Evolutionary conservation across 2,329 filamentous ascomycete genomes (phyloP), one percentile per base, ranked within the genome.

Genomic region (Sclerotinia glacialis): DNA sequence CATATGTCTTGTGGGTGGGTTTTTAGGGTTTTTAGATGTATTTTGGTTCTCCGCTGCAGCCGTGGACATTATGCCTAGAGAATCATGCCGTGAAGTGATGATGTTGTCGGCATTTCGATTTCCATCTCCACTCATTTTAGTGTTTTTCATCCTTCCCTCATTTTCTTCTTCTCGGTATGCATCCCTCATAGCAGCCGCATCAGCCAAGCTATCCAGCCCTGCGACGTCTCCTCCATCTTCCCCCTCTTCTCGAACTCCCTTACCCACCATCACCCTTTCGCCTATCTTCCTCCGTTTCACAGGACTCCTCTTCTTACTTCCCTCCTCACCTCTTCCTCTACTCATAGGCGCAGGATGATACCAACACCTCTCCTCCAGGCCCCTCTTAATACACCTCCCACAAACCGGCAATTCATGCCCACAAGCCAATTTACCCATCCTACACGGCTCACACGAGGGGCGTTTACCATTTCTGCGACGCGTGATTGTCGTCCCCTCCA

Each of bases 391-490:
- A 65, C 72, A 75, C 60, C 73, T 66, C 34, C 71, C 72, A 61
- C 74, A 76, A 59, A 67, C 67, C 3, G 74, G 74, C 16, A 58
- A 52, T 11, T 67, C 69, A 67, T 76, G 74, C 58, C 74, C 73
- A 64, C 74, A 76, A 7, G 71, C 72, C 18, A 76, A 37, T 55
- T 76, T 76, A 8, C 72, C 72, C 40, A 73, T 74, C 18, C 73
- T 62, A 67, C 74, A 76, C 16, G 73, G 74, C 61, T 76, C 74
- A 65, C 74, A 76, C 12, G 73, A 71, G 67, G 74, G 72, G 55
- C 70, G 70, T 58, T 74, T 74, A 47, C 74, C 74, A 65, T 76
- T 76, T 16, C 74, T 69, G 54, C 74, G 72, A 18, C 34, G 53
- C 8, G 12, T 55, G 34, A 31, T 31, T 23, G 53, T 5, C 8